Evolutionary conservation across 257 asterid genomes (phyloP), one percentile per base, ranked within the genome.

Genomic region (Solanum clarkiae): DNA sequence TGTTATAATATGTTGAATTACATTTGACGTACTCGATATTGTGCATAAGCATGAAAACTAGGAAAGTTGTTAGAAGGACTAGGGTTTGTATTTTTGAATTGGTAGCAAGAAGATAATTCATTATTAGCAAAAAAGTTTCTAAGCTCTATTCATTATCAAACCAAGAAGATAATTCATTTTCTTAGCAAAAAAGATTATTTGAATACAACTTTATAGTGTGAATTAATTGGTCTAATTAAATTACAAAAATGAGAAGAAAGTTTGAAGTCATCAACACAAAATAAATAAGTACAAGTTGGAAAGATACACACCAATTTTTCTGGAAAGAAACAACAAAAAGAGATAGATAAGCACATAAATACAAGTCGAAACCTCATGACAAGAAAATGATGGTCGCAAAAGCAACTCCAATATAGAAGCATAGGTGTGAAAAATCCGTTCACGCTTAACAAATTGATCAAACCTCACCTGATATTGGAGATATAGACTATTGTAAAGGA

Each of bases 321-420:
- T 51, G 63, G 47, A 51, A 49, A 49, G 22, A 75, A 75, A 75
- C 82, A 45, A 75, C 82, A 47, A 16, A 75, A 75, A 53, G 26
- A 53, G 11, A 26, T 51, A 51, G 62, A 51, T 77, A 77, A 56
- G 47, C 22, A 3, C 63, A 53, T 18, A 53, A 10, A 24, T 75
- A 26, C 1, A 77, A 77, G 47, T 51, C 15, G 88, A 84, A 84
- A 96, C 99, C 99, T 96, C 97, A 95, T 89, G 74, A 96, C 99
- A 87, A 96, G 98, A 92, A 93, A 96, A 66, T 98, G 99, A 84
- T 96, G 99, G 87, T 96, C 98, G 89, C 86, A 96, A 91, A 69
- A 96, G 98, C 88, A 96, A 90, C 89, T 96, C 99, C 92, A 96
- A 85, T 68, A 96, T 95, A 74, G 99, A 96, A 90, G 99, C 99